Evolutionary conservation across 1,139 yeast species (phyloP).

Genomic region (Yamadazyma siamensis): DNA sequence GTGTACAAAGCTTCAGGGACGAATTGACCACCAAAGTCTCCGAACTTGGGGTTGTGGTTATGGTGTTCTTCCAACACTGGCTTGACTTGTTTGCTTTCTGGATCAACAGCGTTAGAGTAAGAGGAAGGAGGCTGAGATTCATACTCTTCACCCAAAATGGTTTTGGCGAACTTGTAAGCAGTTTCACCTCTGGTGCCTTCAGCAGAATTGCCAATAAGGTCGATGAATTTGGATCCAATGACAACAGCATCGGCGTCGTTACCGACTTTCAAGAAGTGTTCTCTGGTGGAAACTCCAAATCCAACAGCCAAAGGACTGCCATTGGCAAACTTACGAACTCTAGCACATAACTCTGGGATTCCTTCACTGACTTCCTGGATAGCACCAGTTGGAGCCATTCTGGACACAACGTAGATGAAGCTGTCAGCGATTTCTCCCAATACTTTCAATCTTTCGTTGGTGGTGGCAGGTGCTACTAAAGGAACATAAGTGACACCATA

Average conservation of each 20-base stretch:
- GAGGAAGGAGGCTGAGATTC: constrained; percentile 30
- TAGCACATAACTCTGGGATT: constrained; percentile 63
- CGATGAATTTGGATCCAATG: constrained; percentile 83
- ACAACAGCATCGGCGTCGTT: constrained; percentile 88
- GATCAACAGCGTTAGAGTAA: constrained; percentile 23
- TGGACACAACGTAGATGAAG: constrained; percentile 90
- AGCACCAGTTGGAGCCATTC: constrained; percentile 98
- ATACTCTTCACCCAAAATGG: constrained; percentile 64
- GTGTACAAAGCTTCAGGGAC: constrained; percentile 96
- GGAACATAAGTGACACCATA: constrained; percentile 84
- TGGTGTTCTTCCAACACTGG: constrained; percentile 52
- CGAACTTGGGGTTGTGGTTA: constrained; percentile 73
- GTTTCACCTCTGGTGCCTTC: constrained; percentile 57
- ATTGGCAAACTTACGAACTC: constrained; percentile 72
- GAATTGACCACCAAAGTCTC: constrained; percentile 97
- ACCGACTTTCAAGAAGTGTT: constrained; percentile 81
- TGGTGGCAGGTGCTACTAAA: constrained; percentile 93
- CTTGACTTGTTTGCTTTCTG: constrained; percentile 21
- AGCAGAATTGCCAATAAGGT: constrained; percentile 60
- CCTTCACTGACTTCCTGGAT: constrained; percentile 59
- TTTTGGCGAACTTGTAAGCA: constrained; percentile 65
- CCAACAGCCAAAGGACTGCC: constrained; percentile 93
- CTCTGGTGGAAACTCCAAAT: constrained; percentile 92
- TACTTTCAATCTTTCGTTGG: constrained; percentile 77
- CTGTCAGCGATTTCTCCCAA: constrained; percentile 88